These are phyloP conservation scores for Trichophyton simii DNA, from an alignment of 2,329 filamentous ascomycete genomes.

Conservation along the genomic window DNA sequence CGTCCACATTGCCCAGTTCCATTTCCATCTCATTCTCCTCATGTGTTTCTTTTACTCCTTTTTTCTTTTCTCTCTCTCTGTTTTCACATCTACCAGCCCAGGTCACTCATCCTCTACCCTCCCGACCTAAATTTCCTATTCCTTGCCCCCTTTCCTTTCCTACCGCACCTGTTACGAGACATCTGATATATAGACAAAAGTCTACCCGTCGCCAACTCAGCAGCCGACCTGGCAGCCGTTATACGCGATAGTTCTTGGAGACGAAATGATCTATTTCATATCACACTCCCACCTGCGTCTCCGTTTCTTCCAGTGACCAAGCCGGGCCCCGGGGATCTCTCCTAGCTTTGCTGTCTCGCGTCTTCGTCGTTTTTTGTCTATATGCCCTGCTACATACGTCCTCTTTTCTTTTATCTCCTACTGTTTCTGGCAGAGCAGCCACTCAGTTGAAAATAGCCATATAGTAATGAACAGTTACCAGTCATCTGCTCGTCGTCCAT, in stretches of 20 bases:
- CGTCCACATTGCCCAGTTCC: too few relatives aligned
- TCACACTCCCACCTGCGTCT: neutral
- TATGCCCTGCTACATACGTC: neutral
- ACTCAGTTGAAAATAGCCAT: neutral
- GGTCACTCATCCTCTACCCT: neutral
- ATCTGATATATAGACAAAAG: constrained; percentile 3
- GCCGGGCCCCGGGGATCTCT: neutral
- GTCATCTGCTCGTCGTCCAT: neutral
- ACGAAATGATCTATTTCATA: neutral
- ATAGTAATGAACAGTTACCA: neutral
- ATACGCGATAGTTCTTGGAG: neutral
- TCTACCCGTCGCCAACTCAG: neutral
- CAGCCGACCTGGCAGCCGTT: too few relatives aligned
- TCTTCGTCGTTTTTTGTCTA: neutral
- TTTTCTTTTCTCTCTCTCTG: neutral
- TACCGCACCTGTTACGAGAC: constrained; percentile 9
- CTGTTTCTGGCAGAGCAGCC: neutral
- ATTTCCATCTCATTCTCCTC: too few relatives aligned
- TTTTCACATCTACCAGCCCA: neutral
- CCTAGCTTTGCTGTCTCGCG: neutral
- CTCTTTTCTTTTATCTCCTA: neutral
- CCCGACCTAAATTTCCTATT: neutral
- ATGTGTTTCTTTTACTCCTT: neutral
- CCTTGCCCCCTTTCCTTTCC: neutral
- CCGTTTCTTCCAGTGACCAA: neutral